These are phyloP conservation scores for Deinandra increscens DNA, from an alignment of 129 eudicot genomes.

Conservation along the genomic window DNA sequence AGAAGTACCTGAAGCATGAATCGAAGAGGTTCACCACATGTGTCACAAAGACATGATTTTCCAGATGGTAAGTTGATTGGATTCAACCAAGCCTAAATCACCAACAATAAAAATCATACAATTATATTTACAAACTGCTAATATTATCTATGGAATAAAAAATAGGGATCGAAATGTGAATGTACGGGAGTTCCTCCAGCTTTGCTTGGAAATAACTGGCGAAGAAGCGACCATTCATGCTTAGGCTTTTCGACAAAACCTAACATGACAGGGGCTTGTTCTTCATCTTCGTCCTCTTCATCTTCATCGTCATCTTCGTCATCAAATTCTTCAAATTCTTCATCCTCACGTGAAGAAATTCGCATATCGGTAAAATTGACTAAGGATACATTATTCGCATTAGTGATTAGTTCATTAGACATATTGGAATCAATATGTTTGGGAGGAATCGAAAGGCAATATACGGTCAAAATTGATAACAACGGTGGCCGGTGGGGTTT, in stretches of 20 bases:
- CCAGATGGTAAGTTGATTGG: conserved; percentile 71
- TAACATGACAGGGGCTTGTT: conserved; percentile 40
- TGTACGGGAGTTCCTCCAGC: conserved; percentile 89
- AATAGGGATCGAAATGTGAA: neutral
- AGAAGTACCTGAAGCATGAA: conserved; percentile 79
- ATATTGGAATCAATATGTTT: conserved; percentile 9
- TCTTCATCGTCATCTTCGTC: conserved; percentile 30
- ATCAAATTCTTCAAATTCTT: conserved; percentile 41
- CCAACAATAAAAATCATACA: conserved; percentile 21
- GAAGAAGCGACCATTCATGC: conserved; percentile 62
- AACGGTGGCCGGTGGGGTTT: neutral
- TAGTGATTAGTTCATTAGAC: conserved; percentile 35
- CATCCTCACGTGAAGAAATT: conserved; percentile 53
- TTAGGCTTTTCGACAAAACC: conserved; percentile 71
- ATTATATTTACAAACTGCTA: neutral
- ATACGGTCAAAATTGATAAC: neutral
- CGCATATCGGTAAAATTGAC: conserved; percentile 42
- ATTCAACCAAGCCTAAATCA: conserved; percentile 85
- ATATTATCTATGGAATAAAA: neutral
- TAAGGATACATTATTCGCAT: conserved; percentile 24
- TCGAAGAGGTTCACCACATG: conserved; percentile 85
- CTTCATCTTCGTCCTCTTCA: conserved; percentile 51
- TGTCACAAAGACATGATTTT: conserved; percentile 56
- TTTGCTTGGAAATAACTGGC: conserved; percentile 81
- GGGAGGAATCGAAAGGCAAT: neutral